Evolutionary conservation across 23 red algal genomes (phyloP).

Genomic region (Agarophyton chilense): DNA sequence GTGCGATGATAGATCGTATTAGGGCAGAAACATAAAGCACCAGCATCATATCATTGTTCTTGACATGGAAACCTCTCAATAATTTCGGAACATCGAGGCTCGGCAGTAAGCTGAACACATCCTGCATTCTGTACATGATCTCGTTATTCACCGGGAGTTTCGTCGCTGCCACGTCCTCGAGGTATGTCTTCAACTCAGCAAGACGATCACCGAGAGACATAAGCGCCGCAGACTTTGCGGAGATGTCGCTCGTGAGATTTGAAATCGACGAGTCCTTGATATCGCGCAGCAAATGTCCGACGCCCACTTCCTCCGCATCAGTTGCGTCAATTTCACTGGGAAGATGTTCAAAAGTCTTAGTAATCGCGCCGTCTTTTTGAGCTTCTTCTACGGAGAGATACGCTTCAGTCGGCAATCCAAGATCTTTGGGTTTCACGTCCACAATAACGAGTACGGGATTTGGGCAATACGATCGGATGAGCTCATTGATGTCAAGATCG

Average conservation of each 20-base stretch:
- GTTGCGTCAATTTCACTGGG: slow-evolving; percentile 88
- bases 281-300: slow-evolving; percentile 93
- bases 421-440: slow-evolving; percentile 93
- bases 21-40: slow-evolving; percentile 89
- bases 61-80: slow-evolving; percentile 72
- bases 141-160: slow-evolving; percentile 92
- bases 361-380: slow-evolving; percentile 69
- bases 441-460: slow-evolving; percentile 93
- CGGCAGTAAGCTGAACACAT: slow-evolving; percentile 92
- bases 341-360: slow-evolving; percentile 87
- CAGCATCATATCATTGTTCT: slow-evolving; percentile 96
- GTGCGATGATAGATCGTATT: slow-evolving; percentile 84
- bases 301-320: slow-evolving; percentile 98
- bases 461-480: slow-evolving; percentile 83
- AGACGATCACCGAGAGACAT: slow-evolving; percentile 77
- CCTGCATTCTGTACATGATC: slow-evolving; percentile 97
- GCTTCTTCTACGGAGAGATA: slow-evolving; percentile 90
- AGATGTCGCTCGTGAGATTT: slow-evolving; percentile 88
- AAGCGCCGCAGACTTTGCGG: slow-evolving; percentile 85
- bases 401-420: slow-evolving; percentile 94
- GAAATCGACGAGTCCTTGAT: slow-evolving; percentile 85
- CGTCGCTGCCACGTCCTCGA: slow-evolving; percentile 74
- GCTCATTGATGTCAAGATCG: slow-evolving; percentile 94
- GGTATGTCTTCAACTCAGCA: slow-evolving; percentile 78
- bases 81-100: slow-evolving; percentile 67